phyloP scores from a whole-genome alignment of 1,139 yeast genomes.

The Chernovozyma aurita region DNA sequence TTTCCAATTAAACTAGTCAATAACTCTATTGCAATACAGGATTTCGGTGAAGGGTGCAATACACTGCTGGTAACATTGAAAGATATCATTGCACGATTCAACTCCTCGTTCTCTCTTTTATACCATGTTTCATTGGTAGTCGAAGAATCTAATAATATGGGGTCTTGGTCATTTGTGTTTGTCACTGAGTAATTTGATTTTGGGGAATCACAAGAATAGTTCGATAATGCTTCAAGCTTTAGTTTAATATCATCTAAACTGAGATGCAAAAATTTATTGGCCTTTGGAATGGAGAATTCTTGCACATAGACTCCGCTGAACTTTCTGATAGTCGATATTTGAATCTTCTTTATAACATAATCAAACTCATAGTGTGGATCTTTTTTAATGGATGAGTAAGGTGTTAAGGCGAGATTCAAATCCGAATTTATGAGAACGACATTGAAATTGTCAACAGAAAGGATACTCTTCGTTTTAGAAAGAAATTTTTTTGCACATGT shows the following conservation, averaged over 20 bases:
- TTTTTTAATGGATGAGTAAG: constrained; percentile 3
- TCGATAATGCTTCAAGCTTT: background rate
- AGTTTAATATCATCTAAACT: constrained; percentile 3
- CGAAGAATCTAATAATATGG: constrained; percentile 14
- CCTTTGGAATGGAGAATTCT: background rate
- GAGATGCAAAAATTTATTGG: constrained; percentile 8
- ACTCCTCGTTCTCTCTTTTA: constrained; percentile 21
- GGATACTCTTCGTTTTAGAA: constrained; percentile 6
- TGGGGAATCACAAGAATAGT: constrained; percentile 7
- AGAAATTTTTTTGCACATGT: background rate
- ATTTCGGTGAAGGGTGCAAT: background rate
- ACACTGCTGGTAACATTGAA: background rate
- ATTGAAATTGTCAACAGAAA: constrained; percentile 24
- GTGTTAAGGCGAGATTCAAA: background rate
- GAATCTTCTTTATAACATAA: constrained; percentile 13
- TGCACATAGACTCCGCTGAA: background rate
- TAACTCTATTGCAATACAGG: constrained; percentile 35
- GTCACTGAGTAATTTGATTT: background rate
- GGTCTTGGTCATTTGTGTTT: constrained; percentile 6
- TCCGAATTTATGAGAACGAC: constrained; percentile 10
- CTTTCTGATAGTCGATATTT: background rate
- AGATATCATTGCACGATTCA: constrained; percentile 1
- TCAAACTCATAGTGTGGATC: constrained; percentile 33
- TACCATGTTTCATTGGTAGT: constrained; percentile 48
- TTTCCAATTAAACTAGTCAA: constrained; percentile 43